A percentile compares a stretch with the other conserved stretches of the same genome.
phyloP scores from a whole-genome alignment of 192 early-diverging fungal species.

The Coemansia sp. region DNA sequence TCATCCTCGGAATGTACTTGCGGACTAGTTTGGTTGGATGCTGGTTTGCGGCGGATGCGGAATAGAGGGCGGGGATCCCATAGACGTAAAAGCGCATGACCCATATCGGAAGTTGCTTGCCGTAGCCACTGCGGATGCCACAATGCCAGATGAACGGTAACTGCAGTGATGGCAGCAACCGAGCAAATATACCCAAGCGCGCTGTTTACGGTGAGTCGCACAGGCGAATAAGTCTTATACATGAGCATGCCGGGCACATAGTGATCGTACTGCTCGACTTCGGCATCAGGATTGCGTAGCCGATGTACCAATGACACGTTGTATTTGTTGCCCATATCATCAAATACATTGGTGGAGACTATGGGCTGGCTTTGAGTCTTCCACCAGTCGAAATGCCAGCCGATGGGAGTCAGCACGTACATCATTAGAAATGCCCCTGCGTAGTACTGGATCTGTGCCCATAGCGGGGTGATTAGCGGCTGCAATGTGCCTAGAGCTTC shows the following conservation, averaged over 20 bases:
- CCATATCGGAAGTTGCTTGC: slow-evolving; percentile 19
- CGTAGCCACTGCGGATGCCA: slow-evolving; percentile 45
- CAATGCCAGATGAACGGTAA: slow-evolving; percentile 33
- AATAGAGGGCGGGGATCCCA: slow-evolving; percentile 41
- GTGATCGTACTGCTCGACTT: background rate
- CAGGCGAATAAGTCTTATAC: slow-evolving; percentile 48
- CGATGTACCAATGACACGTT: slow-evolving; percentile 56
- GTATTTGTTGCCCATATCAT: slow-evolving; percentile 56
- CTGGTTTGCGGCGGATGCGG: background rate
- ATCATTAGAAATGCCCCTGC: slow-evolving; percentile 63
- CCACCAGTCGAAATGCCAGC: slow-evolving; percentile 67
- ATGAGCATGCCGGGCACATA: slow-evolving; percentile 10
- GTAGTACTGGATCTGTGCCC: slow-evolving; percentile 67
- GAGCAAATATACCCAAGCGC: slow-evolving; percentile 46
- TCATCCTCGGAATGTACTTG: background rate
- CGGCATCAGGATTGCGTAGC: slow-evolving; percentile 13
- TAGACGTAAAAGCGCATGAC: slow-evolving; percentile 24
- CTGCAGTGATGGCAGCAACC: slow-evolving; percentile 44
- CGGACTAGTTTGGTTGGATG: background rate
- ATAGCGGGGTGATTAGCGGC: slow-evolving; percentile 71
- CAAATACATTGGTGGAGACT: slow-evolving; percentile 64
- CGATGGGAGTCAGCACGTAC: slow-evolving; percentile 68
- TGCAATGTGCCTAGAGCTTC: slow-evolving; percentile 54
- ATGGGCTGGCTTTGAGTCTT: slow-evolving; percentile 56
- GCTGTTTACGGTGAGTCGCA: slow-evolving; percentile 43